Percentiles rank a stretch among this genome's conserved stretches.
phyloP scores from a whole-genome alignment of 345 rosid species.

The Aquilaria sinensis region DNA sequence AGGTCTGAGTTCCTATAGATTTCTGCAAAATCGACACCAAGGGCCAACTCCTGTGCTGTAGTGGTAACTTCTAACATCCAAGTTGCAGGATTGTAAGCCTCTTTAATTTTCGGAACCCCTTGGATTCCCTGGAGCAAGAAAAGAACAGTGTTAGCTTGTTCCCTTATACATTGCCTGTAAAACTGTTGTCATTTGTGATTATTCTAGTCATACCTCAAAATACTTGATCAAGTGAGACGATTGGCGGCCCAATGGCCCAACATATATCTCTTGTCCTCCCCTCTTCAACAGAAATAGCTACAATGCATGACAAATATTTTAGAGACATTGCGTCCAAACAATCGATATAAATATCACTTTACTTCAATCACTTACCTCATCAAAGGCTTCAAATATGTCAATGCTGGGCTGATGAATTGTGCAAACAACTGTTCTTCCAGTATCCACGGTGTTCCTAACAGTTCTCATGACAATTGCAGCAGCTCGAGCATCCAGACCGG shows the following conservation, averaged over 20 bases:
- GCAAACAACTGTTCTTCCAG: conserved; percentile 89
- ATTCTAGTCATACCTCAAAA: conserved; percentile 45
- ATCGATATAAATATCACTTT: too few species aligned
- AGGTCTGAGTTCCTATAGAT: conserved; percentile 54
- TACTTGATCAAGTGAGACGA: conserved; percentile 54
- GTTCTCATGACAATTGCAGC: conserved; percentile 96
- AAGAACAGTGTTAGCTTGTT: neutral
- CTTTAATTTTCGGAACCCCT: conserved; percentile 55
- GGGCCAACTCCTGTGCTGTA: conserved; percentile 49
- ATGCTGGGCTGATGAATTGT: conserved; percentile 96
- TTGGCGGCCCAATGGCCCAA: conserved; percentile 67
- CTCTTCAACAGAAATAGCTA: conserved; percentile 66
- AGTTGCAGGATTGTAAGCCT: conserved; percentile 81
- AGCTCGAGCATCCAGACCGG: conserved; percentile 93
- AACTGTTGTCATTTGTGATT: neutral
- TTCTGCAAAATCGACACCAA: conserved; percentile 56
- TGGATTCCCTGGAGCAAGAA: conserved; percentile 31
- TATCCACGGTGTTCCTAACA: conserved; percentile 87
- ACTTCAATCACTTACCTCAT: conserved; percentile 45
- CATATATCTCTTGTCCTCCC: conserved; percentile 82
- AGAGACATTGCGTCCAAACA: neutral
- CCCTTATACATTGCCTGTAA: neutral
- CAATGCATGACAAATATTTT: conserved; percentile 3
- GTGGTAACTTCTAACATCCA: conserved; percentile 80
- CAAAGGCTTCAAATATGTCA: conserved; percentile 87